phyloP scores from a whole-genome alignment of 2,329 filamentous ascomycete species.

The Ceratocystis eucalypticola region DNA sequence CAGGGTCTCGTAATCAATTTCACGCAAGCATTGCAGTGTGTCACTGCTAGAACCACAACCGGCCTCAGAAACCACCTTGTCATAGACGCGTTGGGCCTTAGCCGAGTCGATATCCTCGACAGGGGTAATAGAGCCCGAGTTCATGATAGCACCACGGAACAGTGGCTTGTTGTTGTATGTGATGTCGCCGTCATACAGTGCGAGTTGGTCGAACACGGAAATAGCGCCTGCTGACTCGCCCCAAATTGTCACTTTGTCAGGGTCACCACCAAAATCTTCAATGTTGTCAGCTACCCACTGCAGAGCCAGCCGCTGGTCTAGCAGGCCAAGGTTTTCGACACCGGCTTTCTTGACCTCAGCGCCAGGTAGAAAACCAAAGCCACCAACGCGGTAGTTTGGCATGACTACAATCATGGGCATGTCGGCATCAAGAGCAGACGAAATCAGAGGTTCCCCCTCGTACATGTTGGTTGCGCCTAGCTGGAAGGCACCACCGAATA shows the following conservation, averaged over 20 bases:
- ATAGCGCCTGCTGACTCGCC: constrained; percentile 47
- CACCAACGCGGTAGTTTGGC: constrained; percentile 51
- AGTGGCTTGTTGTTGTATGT: constrained; percentile 50
- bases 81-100: constrained; percentile 43
- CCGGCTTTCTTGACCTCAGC: constrained; percentile 42
- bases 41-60: constrained; percentile 40
- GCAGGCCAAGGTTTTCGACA: constrained; percentile 43
- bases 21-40: constrained; percentile 42
- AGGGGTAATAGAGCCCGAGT: constrained; percentile 39
- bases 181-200: constrained; percentile 46
- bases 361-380: constrained; percentile 48
- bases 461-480: constrained; percentile 28
- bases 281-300: constrained; percentile 54
- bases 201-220: constrained; percentile 49
- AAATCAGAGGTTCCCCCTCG: constrained; percentile 28
- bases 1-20: constrained; percentile 36
- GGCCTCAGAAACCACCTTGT: constrained; percentile 36
- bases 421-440: constrained; percentile 28
- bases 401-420: constrained; percentile 50
- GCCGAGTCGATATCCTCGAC: constrained; percentile 39
- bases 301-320: constrained; percentile 47
- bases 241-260: constrained; percentile 50
- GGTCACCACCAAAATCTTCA: constrained; percentile 51
- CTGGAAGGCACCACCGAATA: constrained; percentile 40
- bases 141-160: constrained; percentile 54